Evolutionary conservation across 176 grass and related monocot genomes (phyloP), one percentile per base, ranked within the genome.

Genomic region (Hordeum vulgare): DNA sequence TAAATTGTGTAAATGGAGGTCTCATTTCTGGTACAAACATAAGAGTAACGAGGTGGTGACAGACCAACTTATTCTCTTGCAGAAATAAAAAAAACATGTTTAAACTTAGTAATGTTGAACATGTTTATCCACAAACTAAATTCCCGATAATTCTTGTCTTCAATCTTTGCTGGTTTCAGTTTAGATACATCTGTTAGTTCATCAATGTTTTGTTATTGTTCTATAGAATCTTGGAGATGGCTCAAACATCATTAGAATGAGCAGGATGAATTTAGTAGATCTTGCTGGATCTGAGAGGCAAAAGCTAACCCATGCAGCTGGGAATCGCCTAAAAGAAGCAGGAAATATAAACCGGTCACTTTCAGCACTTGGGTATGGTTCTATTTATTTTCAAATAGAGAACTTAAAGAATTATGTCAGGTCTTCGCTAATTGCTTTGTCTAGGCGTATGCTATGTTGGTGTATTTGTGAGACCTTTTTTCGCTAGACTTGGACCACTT

Each of bases 311-410:
- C 79, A 85, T 82, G 89, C 96, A 60, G 86, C 84, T 67, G 96
- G 96, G 12, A 91, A 99, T 49, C 89, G 96, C 45, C 37, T 99
- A 56, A 96, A 94, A 85, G 96, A 99, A 87, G 91, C 96, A 84
- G 96, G 96, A 73, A 99, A 99, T 81, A 99, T 99, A 84, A 99
- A 99, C 29, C 89, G 91, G 20, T 99, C 96, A 49, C 93, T 99
- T 81, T 99, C 93, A 76, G 91, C 93, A 31, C 89, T 99, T 70
- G 96, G 96, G 96, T 99, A 92, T 82, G 71, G 53, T 89, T 87
- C 42, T 57, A 33, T 71, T 75, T 26, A 29, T 11, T 28, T 18
- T 57, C 7, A 18, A 58, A 39, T 14, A 28, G 23, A 27, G 13
- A 72, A 4, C 6, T 74, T 45, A 18, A 84, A 80, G 2, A 66